Evolutionary conservation across 140 eudicot genomes (phyloP).

Genomic region (Anethum foeniculum): DNA sequence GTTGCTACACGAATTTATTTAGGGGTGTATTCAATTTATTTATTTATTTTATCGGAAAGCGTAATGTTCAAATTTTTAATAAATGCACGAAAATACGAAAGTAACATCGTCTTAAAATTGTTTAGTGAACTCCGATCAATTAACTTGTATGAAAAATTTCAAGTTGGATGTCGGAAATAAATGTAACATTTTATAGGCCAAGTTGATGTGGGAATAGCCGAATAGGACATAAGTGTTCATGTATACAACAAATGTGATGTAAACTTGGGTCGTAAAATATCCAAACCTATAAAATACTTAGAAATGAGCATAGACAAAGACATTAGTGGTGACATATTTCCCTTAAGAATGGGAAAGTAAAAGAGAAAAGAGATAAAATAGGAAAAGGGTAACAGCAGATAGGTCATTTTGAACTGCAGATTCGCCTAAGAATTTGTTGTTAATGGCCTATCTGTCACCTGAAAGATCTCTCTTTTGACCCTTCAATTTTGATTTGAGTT

Average conservation of each 20-base stretch:
- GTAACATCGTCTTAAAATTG: too few species aligned
- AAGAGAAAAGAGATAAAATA: slow-evolving; percentile 11
- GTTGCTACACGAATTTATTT: too few species aligned
- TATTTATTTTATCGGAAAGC: too few species aligned
- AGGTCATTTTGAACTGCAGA: slow-evolving; percentile 2
- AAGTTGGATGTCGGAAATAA: too few species aligned
- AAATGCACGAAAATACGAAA: too few species aligned
- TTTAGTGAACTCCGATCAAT: too few species aligned
- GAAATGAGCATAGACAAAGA: neutral
- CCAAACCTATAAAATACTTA: neutral
- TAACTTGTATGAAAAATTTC: too few species aligned
- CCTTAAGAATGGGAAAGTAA: slow-evolving; percentile 2
- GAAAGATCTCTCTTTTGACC: slow-evolving; percentile 8
- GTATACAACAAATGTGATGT: too few species aligned
- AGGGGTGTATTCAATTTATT: too few species aligned
- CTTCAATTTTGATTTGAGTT: neutral
- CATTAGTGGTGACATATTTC: too few species aligned
- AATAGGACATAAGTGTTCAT: too few species aligned
- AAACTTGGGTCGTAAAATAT: neutral
- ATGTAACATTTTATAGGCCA: neutral
- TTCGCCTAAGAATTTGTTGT: neutral
- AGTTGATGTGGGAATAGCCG: neutral
- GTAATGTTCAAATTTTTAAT: too few species aligned
- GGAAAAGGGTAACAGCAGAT: neutral
- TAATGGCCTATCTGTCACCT: slow-evolving; percentile 13